Evolutionary conservation across 176 grass and related monocot genomes (phyloP).

Genomic region (Ampelocalamus luodianensis): DNA sequence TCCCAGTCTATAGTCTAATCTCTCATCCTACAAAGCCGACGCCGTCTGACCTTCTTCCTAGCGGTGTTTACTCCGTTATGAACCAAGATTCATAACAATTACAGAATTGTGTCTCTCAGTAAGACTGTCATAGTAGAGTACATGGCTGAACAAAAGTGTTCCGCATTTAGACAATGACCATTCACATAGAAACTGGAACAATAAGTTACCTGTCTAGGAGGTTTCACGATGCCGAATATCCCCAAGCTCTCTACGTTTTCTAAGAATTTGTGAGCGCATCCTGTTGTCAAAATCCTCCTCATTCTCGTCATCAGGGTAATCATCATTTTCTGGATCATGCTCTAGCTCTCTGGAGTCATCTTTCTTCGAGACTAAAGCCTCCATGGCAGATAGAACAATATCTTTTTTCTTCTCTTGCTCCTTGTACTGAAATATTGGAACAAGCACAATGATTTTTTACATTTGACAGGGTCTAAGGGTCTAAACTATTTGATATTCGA

Average conservation of each 20-base stretch:
- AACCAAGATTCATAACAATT: too few relatives aligned
- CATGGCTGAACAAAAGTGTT: conserved; percentile 21
- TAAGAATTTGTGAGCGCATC: conserved; percentile 85
- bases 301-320: conserved; percentile 69
- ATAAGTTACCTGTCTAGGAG: conserved; percentile 58
- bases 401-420: conserved; percentile 82
- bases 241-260: conserved; percentile 83
- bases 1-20: too few relatives aligned
- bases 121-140: conserved; percentile 26
- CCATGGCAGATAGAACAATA: conserved; percentile 68
- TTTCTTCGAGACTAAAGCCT: conserved; percentile 82
- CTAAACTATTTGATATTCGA: conserved; percentile 27
- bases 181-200: conserved; percentile 31
- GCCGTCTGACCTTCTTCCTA: too few relatives aligned
- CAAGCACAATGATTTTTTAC: background rate
- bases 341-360: conserved; percentile 51
- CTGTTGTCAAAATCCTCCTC: conserved; percentile 83
- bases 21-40: too few relatives aligned
- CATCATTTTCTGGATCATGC: conserved; percentile 47
- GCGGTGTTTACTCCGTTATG: too few relatives aligned
- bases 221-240: conserved; percentile 52
- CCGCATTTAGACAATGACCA: conserved; percentile 8
- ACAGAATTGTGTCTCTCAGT: conserved; percentile 22
- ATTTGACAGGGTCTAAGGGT: conserved; percentile 28
- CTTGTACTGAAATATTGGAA: conserved; percentile 57